A percentile compares a stretch with the other conserved stretches of the same genome.
Evolutionary conservation across 2,329 filamentous ascomycete species (phyloP).

Genomic region (Sphaerostilbella broomeana): DNA sequence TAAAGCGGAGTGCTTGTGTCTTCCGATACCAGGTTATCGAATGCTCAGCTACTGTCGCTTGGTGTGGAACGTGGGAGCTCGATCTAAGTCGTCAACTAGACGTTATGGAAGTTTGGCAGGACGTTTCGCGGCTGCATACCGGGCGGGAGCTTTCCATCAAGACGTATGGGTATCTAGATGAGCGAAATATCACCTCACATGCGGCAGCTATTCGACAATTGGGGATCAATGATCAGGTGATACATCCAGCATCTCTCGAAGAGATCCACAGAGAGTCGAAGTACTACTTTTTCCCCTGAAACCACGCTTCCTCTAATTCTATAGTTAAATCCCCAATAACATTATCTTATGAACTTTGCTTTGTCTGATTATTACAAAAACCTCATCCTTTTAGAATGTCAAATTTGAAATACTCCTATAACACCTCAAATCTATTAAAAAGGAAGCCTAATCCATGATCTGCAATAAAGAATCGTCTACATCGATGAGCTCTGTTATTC

Average conservation of each 20-base stretch:
- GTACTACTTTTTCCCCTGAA: no score
- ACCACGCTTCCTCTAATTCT: no score
- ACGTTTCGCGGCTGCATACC: not conserved
- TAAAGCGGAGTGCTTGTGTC: not conserved
- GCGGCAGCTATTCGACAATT: not conserved
- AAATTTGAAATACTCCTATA: no score
- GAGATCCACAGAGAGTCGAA: not conserved
- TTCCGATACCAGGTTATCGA: not conserved
- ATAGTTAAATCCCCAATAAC: no score
- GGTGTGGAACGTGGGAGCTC: not conserved
- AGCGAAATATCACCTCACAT: not conserved
- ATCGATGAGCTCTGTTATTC: no score
- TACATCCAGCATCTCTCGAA: not conserved
- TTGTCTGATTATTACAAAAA: no score
- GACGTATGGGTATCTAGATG: not conserved
- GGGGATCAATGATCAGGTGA: not conserved
- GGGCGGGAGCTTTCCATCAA: not conserved
- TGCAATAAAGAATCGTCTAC: no score
- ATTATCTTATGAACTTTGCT: no score
- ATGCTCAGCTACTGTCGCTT: not conserved
- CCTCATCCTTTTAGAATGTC: no score
- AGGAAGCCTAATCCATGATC: no score
- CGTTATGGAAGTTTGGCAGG: not conserved
- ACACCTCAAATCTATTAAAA: no score
- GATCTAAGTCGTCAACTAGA: no score